Evolutionary conservation across 2,329 filamentous ascomycete species (phyloP), one percentile per base, ranked within the genome.

Genomic region (Colletotrichum orchidophilum): DNA sequence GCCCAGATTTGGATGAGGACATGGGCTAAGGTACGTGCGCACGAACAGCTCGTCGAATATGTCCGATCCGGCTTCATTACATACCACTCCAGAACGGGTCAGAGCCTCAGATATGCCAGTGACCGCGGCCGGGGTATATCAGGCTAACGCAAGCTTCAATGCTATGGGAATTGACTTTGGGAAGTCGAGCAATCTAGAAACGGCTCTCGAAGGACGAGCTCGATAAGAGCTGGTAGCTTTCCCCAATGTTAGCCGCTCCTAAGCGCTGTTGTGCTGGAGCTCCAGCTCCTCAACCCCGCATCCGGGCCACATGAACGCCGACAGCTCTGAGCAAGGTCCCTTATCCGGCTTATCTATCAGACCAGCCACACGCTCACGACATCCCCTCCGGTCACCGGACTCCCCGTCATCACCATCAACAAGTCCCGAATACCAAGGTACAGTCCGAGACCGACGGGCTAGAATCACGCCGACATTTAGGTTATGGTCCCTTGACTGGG

Each of bases 181-280:
- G 46, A 58, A 46, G 24, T 35, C 26, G 39, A 49, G 21, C 62
- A 49, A 39, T 27, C 55, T n/a, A 21, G 33, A 26, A 52, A 31
- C n/a, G 13, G 50, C 29, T 8, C 13, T 63, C 15, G 24, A 24
- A 13, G 5, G 42, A 46, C 18, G 46, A 39, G 60, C 24, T 31
- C n/a, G n/a, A n/a, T n/a, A 27, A 62, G 24, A 46, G 55, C 49
- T 57, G 33, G 12, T 53, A 27, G 46, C 46, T 52, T 62, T 68
- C 69, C 26, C 69, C 69, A 71, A 68, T 68, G 13, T 71, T 68
- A 71, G 64, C 69, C 69, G 69, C 58, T 42, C 63, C 58, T 68
- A 63, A 63, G 64, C 64, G 69, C 68, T 68, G 33, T 50, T 62
- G 64, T 31, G 69, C 64, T 63, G 42, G 53, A 71, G 64, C 64